Percentiles rank a stretch among this genome's conserved stretches.
These are phyloP conservation scores for Fusarium mundagurra DNA, from an alignment of 2,329 filamentous ascomycete genomes.

Conservation along the genomic window DNA sequence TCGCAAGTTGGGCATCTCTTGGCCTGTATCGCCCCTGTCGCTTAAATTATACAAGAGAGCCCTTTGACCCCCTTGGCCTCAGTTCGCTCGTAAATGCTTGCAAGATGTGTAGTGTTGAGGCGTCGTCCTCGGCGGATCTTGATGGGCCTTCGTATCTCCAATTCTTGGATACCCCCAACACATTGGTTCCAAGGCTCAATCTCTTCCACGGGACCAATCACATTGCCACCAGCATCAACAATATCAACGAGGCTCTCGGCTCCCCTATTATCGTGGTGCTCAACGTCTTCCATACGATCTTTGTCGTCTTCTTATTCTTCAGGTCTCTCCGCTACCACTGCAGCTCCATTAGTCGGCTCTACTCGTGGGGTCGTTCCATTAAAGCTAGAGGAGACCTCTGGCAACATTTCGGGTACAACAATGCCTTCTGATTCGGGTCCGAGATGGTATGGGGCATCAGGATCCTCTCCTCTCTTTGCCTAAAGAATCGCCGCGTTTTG, in stretches of 20 bases:
- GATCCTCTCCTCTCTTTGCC: conserved; percentile 41
- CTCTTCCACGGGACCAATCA: conserved; percentile 51
- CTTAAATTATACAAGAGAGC: conserved; percentile 61
- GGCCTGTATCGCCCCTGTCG: conserved; percentile 55
- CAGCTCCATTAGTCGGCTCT: background rate
- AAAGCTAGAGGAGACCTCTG: conserved; percentile 3
- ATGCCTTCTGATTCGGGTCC: conserved; percentile 28
- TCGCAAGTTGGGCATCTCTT: conserved; percentile 55
- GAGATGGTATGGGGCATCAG: conserved; percentile 18
- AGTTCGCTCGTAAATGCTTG: conserved; percentile 54
- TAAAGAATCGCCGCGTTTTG: conserved; percentile 49
- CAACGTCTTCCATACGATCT: conserved; percentile 35
- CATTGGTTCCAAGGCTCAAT: conserved; percentile 54
- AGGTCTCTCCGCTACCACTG: background rate
- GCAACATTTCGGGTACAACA: conserved; percentile 12
- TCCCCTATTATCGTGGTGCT: conserved; percentile 15
- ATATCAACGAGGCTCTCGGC: conserved; percentile 48
- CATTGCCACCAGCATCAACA: conserved; percentile 49
- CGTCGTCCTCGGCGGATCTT: conserved; percentile 54
- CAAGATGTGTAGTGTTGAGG: conserved; percentile 53
- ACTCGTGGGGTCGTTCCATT: conserved; percentile 19
- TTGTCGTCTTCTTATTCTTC: conserved; percentile 8
- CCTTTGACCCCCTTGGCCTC: conserved; percentile 57
- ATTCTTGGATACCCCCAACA: conserved; percentile 49
- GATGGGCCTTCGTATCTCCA: conserved; percentile 52